Evolutionary conservation across 2,329 filamentous ascomycete genomes (phyloP).

Genomic region (Madurella fahalii): DNA sequence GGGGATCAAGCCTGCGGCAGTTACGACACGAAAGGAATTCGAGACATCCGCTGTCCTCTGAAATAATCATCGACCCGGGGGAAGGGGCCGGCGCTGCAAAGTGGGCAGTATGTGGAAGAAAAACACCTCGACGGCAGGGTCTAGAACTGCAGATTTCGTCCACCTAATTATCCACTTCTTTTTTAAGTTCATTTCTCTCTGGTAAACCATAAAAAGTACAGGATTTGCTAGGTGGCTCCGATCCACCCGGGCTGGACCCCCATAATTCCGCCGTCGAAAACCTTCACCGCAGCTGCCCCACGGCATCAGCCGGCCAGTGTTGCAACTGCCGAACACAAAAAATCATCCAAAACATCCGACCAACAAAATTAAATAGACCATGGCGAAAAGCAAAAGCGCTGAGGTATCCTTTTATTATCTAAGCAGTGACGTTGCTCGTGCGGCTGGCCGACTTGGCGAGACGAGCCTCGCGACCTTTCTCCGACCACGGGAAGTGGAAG

Average conservation of each 20-base stretch:
- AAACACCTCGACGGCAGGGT: no score
- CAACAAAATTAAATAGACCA: not conserved
- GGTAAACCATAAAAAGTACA: no score
- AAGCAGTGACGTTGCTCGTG: conserved; percentile 13
- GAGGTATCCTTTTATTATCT: not conserved
- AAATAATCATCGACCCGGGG: no score
- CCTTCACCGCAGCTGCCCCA: not conserved
- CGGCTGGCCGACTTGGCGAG: conserved; percentile 17
- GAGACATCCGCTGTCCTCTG: no score
- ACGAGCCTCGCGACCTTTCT: conserved; percentile 59
- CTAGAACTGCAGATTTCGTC: no score
- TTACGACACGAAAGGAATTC: no score
- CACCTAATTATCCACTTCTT: no score
- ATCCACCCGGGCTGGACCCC: not conserved
- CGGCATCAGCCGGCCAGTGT: not conserved
- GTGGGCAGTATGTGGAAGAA: no score
- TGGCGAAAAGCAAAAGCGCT: not conserved
- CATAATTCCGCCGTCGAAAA: not conserved
- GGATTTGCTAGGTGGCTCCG: not conserved
- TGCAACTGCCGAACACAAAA: not conserved
- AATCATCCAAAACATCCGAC: not conserved
- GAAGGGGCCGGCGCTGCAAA: no score
- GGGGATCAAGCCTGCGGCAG: no score
- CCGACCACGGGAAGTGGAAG: conserved; percentile 92
- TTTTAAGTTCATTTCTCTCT: no score